Evolutionary conservation across 192 early-diverging fungal species (phyloP).

Genomic region (Phlyctochytrium bullatum): DNA sequence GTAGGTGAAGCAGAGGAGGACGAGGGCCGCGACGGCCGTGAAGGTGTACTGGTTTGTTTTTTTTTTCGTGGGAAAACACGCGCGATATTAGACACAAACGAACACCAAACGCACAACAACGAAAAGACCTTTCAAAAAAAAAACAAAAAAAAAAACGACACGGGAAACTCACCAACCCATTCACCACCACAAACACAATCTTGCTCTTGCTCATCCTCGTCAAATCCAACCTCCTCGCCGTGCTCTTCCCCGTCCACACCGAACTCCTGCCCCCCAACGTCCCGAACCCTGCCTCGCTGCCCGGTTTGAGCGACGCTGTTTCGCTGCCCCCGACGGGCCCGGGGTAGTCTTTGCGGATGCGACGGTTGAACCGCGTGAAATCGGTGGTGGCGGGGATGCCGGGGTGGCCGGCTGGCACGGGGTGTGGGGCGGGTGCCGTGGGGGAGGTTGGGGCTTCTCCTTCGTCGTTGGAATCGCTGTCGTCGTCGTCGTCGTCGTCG

Average conservation of each 20-base stretch:
- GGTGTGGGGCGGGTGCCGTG: too few relatives aligned
- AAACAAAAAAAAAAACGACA: constrained; percentile 5
- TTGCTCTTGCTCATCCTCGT: constrained; percentile 2
- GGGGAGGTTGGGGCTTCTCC: too few relatives aligned
- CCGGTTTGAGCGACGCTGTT: too few relatives aligned
- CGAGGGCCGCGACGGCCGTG: background rate
- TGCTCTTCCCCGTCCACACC: constrained; percentile 7
- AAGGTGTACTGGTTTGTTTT: constrained; percentile 4
- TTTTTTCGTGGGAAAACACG: background rate
- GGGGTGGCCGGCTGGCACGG: too few relatives aligned
- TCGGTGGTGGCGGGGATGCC: too few relatives aligned
- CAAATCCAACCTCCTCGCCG: constrained; percentile 3
- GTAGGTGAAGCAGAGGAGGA: constrained; percentile 1
- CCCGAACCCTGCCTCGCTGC: too few relatives aligned
- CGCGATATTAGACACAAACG: too few relatives aligned
- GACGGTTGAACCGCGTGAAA: too few relatives aligned
- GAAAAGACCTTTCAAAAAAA: background rate
- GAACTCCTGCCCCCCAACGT: background rate
- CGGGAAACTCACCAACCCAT: constrained; percentile 4
- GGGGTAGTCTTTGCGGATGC: too few relatives aligned
- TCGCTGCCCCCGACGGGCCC: too few relatives aligned
- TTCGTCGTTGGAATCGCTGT: too few relatives aligned
- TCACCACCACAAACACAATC: constrained; percentile 1
- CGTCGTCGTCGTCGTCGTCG: too few relatives aligned
- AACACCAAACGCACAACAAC: background rate